Base-by-base conservation (phyloP, 768 basidiomycete species). In the Leucosporidium scottii region DNA sequence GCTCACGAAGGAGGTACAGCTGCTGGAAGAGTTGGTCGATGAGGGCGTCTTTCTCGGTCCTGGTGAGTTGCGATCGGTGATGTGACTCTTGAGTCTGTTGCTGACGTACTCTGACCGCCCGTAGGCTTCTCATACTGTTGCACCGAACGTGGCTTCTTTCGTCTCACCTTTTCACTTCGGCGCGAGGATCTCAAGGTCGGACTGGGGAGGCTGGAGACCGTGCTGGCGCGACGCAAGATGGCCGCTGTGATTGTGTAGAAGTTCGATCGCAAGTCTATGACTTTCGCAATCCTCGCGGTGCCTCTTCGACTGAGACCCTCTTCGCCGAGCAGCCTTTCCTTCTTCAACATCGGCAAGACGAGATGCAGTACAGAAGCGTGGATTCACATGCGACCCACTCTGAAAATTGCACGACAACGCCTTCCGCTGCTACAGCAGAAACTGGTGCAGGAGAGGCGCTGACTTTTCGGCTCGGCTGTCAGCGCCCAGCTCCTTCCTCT, bases 381-480 rank as follows among this genome's bases (percentile, higher is more conserved):
- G n/a, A n/a, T n/a, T n/a, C n/a, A n/a, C n/a, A n/a, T n/a, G n/a
- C n/a, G n/a, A n/a, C n/a, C n/a, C n/a, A n/a, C n/a, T n/a, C n/a
- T n/a, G n/a, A n/a, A n/a, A n/a, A n/a, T n/a, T n/a, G n/a, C n/a
- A n/a, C n/a, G n/a, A n/a, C n/a, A n/a, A n/a, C n/a, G n/a, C n/a
- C n/a, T n/a, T n/a, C n/a, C n/a, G n/a, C n/a, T n/a, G n/a, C n/a
- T n/a, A n/a, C n/a, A n/a, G n/a, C n/a, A n/a, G n/a, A n/a, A n/a
- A n/a, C n/a, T n/a, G n/a, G n/a, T n/a, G n/a, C n/a, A n/a, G n/a
- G n/a, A n/a, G n/a, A n/a, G 93, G 77, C 80, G 92, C 68, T 44
- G 81, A 81, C 72, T 81, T 82, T 18, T 89, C 92, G 65, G 81
- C 85, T 21, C 74, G 80, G 28, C 82, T 90, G 50, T 87, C 88